These are phyloP conservation scores for Prunus mira DNA, from an alignment of 306 rosid species.

Conservation along the genomic window DNA sequence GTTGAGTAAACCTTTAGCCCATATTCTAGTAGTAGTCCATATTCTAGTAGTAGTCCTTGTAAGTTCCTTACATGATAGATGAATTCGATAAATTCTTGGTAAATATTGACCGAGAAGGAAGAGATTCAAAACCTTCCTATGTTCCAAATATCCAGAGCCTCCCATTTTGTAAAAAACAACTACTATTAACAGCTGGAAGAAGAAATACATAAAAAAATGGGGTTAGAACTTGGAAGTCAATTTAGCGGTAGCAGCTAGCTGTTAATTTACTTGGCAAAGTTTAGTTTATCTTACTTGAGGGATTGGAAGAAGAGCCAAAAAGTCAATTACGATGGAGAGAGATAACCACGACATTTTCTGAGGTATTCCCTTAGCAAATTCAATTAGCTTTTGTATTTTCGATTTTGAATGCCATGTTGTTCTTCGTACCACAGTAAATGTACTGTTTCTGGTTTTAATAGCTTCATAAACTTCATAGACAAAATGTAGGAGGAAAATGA, in stretches of 20 bases:
- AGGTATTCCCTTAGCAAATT: not conserved
- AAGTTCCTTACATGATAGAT: conserved; percentile 10
- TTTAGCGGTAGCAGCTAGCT: too few relatives aligned
- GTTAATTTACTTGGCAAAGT: not conserved
- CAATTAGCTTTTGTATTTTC: not conserved
- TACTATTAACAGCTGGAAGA: conserved; percentile 21
- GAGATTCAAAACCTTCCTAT: not conserved
- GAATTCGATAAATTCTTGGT: conserved; percentile 27
- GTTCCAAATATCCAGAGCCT: not conserved
- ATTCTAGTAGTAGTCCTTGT: too few relatives aligned
- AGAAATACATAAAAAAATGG: not conserved
- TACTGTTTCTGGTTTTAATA: too few relatives aligned
- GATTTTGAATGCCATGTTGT: not conserved
- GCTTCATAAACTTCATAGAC: not conserved
- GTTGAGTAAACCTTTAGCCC: not conserved
- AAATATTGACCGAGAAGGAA: conserved; percentile 20
- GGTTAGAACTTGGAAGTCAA: not conserved
- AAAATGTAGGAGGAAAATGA: conserved; percentile 23
- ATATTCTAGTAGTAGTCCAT: too few relatives aligned
- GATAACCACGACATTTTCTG: conserved; percentile 7
- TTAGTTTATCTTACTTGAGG: conserved; percentile 19
- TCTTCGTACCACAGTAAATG: too few relatives aligned
- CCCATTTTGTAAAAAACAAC: not conserved
- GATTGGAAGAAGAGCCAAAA: conserved; percentile 33
- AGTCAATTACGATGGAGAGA: conserved; percentile 20